Conservation (phyloP, 1,284 basidiomycete species). For the Cryptococcus wingfieldii region DNA sequence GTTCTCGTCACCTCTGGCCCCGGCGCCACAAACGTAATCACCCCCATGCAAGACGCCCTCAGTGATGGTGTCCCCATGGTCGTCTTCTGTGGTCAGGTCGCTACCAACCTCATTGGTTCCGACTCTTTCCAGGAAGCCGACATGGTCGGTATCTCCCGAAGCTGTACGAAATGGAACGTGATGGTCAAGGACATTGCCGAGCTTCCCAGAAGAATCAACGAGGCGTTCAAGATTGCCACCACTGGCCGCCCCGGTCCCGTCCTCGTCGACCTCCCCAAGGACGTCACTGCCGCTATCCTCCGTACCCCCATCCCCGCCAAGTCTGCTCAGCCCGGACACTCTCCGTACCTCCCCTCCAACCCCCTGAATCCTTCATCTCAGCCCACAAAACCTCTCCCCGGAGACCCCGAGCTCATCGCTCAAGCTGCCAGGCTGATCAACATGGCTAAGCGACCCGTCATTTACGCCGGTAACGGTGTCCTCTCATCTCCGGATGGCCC, state of each 20-base stretch:
- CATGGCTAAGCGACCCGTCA: slow-evolving; percentile 80
- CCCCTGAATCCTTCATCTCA: slow-evolving; percentile 54
- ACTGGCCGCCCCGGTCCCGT: slow-evolving; percentile 95
- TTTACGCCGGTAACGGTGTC: slow-evolving; percentile 92
- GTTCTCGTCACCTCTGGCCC: slow-evolving; percentile 97
- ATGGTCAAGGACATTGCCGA: slow-evolving; percentile 98
- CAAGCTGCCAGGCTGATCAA: slow-evolving; percentile 89
- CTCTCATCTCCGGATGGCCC: slow-evolving; percentile 80
- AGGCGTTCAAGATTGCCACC: slow-evolving; percentile 98
- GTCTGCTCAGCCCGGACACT: slow-evolving; percentile 77
- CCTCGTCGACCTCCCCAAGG: slow-evolving; percentile 95
- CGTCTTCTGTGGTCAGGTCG: slow-evolving; percentile 96
- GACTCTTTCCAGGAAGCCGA: slow-evolving; percentile 99
- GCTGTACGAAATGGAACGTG: slow-evolving; percentile 99
- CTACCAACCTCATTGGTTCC: slow-evolving; percentile 93
- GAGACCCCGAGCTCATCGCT: slow-evolving; percentile 65
- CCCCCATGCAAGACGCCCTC: slow-evolving; percentile 96
- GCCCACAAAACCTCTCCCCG: slow-evolving; percentile 56
- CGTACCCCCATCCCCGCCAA: slow-evolving; percentile 80
- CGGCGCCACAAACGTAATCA: slow-evolving; percentile 95
- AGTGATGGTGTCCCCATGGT: slow-evolving; percentile 92
- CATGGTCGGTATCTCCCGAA: slow-evolving; percentile 88
- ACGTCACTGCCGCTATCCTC: slow-evolving; percentile 89
- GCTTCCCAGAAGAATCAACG: slow-evolving; percentile 91
- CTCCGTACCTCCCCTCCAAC: slow-evolving; percentile 72